phyloP scores from a whole-genome alignment of 495 filamentous ascomycete genomes.

The Penicillium diatomitis region DNA sequence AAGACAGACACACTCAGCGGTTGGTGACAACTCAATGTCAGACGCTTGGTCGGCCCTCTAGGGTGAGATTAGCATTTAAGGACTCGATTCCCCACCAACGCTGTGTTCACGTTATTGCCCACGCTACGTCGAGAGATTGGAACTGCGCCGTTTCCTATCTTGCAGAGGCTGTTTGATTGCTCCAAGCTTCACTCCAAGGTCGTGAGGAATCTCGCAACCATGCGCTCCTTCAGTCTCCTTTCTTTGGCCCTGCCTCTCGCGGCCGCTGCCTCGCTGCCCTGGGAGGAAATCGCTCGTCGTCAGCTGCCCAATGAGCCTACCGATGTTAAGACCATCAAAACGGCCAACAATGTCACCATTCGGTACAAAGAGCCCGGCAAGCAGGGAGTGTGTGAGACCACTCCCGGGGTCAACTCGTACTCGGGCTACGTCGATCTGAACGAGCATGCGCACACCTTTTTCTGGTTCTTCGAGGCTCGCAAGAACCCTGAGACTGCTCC shows the following conservation, averaged over 20 bases:
- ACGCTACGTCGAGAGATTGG: neutral
- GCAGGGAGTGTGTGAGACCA: slow-evolving; percentile 40
- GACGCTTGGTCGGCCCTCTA: neutral
- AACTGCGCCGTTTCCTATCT: neutral
- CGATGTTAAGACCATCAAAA: slow-evolving; percentile 48
- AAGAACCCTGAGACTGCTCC: slow-evolving; percentile 42
- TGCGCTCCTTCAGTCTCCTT: slow-evolving; percentile 20
- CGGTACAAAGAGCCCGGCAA: slow-evolving; percentile 34
- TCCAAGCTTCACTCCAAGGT: neutral
- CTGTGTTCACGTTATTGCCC: too few relatives aligned
- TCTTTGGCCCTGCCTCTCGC: slow-evolving; percentile 18
- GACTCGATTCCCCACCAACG: too few relatives aligned
- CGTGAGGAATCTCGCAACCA: slow-evolving; percentile 7
- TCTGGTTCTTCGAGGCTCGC: slow-evolving; percentile 44
- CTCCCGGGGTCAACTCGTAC: slow-evolving; percentile 39
- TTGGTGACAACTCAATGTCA: too few relatives aligned
- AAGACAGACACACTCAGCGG: too few relatives aligned
- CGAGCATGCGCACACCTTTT: slow-evolving; percentile 35
- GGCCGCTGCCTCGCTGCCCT: slow-evolving; percentile 10
- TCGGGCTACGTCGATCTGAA: slow-evolving; percentile 39
- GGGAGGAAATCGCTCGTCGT: slow-evolving; percentile 18
- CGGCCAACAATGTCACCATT: slow-evolving; percentile 44
- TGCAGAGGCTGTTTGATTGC: neutral
- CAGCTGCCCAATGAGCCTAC: slow-evolving; percentile 42
- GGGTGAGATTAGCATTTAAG: neutral